These are phyloP conservation scores for Pinus taeda DNA, from an alignment of 75 land plant species.

Conservation along the genomic window DNA sequence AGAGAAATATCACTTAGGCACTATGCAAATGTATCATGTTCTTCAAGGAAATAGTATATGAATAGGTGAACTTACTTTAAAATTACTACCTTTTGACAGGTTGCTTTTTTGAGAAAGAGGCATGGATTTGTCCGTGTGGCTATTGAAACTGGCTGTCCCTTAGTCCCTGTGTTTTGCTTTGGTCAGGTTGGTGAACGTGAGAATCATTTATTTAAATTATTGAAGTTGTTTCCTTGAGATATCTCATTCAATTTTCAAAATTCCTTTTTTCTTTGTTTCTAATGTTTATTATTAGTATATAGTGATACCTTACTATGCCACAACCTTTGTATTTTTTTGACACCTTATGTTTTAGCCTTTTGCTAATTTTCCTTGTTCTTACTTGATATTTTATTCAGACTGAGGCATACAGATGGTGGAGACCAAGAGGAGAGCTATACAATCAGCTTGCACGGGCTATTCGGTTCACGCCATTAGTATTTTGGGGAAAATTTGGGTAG, in stretches of 20 bases:
- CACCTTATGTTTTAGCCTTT: too few species aligned
- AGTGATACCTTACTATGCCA: neutral
- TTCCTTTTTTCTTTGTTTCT: neutral
- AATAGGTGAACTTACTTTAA: neutral
- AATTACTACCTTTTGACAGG: conserved; percentile 30
- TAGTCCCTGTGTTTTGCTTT: conserved; percentile 91
- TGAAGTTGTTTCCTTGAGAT: neutral
- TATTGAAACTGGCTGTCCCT: conserved; percentile 75
- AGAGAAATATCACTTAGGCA: neutral
- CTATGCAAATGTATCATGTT: neutral
- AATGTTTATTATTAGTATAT: neutral
- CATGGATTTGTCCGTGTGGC: conserved; percentile 91
- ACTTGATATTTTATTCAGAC: conserved; percentile 19
- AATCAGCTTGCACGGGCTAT: conserved; percentile 52
- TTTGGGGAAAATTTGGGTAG: conserved; percentile 95
- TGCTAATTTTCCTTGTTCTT: neutral
- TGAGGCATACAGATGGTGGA: conserved; percentile 68
- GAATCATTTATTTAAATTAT: neutral
- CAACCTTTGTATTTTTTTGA: too few species aligned
- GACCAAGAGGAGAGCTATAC: conserved; percentile 71
- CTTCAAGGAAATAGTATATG: neutral
- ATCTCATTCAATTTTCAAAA: neutral
- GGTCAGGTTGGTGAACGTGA: conserved; percentile 66
- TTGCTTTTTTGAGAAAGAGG: conserved; percentile 69
- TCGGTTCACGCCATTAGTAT: conserved; percentile 75